Conservation (phyloP, 1,284 basidiomycete species). For the Volvariella volvacea region DNA sequence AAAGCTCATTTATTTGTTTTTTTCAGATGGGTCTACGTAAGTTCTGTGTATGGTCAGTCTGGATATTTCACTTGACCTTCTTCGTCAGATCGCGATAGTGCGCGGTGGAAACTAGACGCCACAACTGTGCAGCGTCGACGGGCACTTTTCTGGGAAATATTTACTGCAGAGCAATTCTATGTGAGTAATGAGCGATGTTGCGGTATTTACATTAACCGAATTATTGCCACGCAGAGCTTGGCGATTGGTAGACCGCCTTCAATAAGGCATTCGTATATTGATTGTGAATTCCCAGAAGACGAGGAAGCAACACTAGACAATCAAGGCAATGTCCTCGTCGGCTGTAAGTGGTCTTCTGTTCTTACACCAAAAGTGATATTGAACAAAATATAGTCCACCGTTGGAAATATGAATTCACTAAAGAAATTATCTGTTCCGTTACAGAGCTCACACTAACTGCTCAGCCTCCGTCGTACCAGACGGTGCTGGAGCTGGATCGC, state of each 20-base stretch:
- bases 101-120: slow-evolving; percentile 47
- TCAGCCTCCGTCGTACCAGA: slow-evolving; percentile 54
- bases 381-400: slow-evolving; percentile 34
- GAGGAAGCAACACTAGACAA: slow-evolving; percentile 17
- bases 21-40: slow-evolving; percentile 52
- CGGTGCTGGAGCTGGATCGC: slow-evolving; percentile 66
- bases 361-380: slow-evolving; percentile 4
- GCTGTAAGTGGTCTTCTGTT: slow-evolving; percentile 27
- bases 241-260: slow-evolving; percentile 58
- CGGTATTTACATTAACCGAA: slow-evolving; percentile 20
- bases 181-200: slow-evolving; percentile 22
- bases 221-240: slow-evolving; percentile 32
- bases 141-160: slow-evolving; percentile 53
- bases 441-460: slow-evolving; percentile 54
- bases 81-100: slow-evolving; percentile 49
- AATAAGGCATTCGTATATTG: slow-evolving; percentile 50
- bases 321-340: slow-evolving; percentile 22
- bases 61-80: slow-evolving; percentile 14
- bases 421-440: slow-evolving; percentile 59
- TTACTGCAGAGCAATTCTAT: slow-evolving; percentile 33
- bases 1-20: slow-evolving; percentile 29
- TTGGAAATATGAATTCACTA: slow-evolving; percentile 59
- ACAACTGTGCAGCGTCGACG: slow-evolving; percentile 50
- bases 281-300: slow-evolving; percentile 47
- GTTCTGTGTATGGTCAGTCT: slow-evolving; percentile 33